These are phyloP conservation scores for Neurospora cerealis DNA, from an alignment of 495 filamentous ascomycete genomes.

Conservation along the genomic window DNA sequence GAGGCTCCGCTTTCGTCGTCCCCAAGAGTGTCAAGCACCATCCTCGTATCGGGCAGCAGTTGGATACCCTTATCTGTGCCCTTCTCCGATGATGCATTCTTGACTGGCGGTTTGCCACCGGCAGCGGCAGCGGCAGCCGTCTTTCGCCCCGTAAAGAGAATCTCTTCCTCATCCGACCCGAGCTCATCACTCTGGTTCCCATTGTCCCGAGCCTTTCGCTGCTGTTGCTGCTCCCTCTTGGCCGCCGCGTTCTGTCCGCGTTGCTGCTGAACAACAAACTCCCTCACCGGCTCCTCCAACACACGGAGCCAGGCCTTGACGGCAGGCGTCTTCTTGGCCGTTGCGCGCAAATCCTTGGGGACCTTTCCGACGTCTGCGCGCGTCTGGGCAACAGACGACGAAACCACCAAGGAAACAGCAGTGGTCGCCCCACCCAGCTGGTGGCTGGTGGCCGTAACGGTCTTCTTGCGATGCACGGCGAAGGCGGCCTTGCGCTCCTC, in stretches of 20 bases:
- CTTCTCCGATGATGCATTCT: conserved; percentile 18
- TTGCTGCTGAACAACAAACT: conserved; percentile 25
- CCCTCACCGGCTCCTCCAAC: conserved; percentile 38
- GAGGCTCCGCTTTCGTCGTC: conserved; percentile 59
- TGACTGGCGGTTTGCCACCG: conserved; percentile 32
- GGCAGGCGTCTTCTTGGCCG: conserved; percentile 38
- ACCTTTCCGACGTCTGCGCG: conserved; percentile 35
- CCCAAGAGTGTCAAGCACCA: conserved; percentile 67
- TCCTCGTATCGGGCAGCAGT: conserved; percentile 52
- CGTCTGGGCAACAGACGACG: neutral
- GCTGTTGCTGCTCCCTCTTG: neutral
- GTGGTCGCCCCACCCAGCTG: neutral
- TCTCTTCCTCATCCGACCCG: conserved; percentile 73
- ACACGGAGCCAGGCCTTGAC: conserved; percentile 36
- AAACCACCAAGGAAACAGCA: neutral
- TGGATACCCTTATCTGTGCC: conserved; percentile 35
- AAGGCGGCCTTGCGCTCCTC: conserved; percentile 28
- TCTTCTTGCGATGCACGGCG: conserved; percentile 16
- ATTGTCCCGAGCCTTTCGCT: neutral
- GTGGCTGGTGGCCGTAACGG: conserved; percentile 26
- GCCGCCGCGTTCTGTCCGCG: conserved; percentile 18
- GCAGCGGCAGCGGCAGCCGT: neutral
- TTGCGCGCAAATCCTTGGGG: conserved; percentile 47
- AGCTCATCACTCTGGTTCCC: conserved; percentile 41
- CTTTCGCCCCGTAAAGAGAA: conserved; percentile 81